Conservation (phyloP, 169 alveolate species). For the Eimeria praecox region DNA sequence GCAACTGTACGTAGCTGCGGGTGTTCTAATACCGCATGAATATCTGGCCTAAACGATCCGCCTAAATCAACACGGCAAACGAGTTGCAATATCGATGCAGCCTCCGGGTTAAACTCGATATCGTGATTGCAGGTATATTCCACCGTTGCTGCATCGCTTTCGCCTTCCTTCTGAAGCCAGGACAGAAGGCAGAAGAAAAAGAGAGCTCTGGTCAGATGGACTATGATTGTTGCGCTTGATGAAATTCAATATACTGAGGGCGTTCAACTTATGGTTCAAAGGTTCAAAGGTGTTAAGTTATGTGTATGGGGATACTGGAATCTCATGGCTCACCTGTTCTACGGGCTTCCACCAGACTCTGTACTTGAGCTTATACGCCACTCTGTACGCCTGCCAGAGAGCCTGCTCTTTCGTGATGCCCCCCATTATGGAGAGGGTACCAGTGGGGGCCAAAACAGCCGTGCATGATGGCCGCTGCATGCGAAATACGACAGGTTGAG, state of each 20-base stretch:
- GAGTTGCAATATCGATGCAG: slow-evolving; percentile 55
- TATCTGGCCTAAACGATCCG: slow-evolving; percentile 57
- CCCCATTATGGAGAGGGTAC: slow-evolving; percentile 75
- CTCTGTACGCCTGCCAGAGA: slow-evolving; percentile 77
- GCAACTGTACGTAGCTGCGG: slow-evolving; percentile 58
- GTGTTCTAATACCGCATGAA: slow-evolving; percentile 5
- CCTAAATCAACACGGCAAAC: slow-evolving; percentile 78
- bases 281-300: neutral
- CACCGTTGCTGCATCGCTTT: neutral
- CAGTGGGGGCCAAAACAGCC: slow-evolving; percentile 60
- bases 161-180: slow-evolving; percentile 17
- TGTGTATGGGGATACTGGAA: neutral
- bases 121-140: slow-evolving; percentile 41
- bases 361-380: slow-evolving; percentile 69
- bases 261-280: neutral
- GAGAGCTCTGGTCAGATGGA: neutral
- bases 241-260: neutral
- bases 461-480: slow-evolving; percentile 78
- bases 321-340: neutral
- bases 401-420: slow-evolving; percentile 79
- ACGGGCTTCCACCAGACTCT: slow-evolving; percentile 62
- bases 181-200: neutral
- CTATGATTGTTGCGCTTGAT: neutral
- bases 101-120: slow-evolving; percentile 58
- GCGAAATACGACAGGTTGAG: slow-evolving; percentile 67